Evolutionary conservation across 257 asterid species (phyloP).

Genomic region (Penstemon barbatus): DNA sequence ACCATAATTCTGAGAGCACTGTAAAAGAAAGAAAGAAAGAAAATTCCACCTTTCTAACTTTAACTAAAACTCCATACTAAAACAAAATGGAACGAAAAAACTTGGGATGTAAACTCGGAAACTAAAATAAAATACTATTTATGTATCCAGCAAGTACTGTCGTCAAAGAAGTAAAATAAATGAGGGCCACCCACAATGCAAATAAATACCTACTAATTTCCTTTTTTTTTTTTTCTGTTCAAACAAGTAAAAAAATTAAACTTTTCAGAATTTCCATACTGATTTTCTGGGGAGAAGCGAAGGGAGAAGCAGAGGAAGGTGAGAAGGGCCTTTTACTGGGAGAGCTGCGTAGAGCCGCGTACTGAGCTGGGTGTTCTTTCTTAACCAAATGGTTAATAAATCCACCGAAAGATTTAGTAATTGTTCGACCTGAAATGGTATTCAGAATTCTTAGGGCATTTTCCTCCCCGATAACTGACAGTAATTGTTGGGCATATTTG

Average conservation of each 20-base stretch:
- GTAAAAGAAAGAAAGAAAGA: not conserved
- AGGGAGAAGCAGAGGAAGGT: conserved; percentile 27
- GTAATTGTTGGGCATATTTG: conserved; percentile 26
- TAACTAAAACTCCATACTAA: too few species aligned
- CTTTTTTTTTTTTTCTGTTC: too few species aligned
- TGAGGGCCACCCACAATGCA: too few species aligned
- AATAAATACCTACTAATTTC: too few species aligned
- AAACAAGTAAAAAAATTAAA: not conserved
- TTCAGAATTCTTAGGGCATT: conserved; percentile 28
- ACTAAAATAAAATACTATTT: not conserved
- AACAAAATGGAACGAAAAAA: not conserved
- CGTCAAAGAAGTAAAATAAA: too few species aligned
- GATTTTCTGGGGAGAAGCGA: not conserved
- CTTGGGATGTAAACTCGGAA: too few species aligned
- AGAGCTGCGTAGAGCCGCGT: not conserved
- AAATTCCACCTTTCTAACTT: not conserved
- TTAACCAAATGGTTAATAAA: conserved; percentile 29
- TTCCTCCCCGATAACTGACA: conserved; percentile 39
- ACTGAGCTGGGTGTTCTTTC: conserved; percentile 7
- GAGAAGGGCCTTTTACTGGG: conserved; percentile 7
- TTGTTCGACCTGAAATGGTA: conserved; percentile 1
- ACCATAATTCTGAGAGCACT: too few species aligned
- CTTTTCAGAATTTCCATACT: conserved; percentile 15
- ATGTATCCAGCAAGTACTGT: not conserved
- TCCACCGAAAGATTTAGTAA: conserved; percentile 25